These are phyloP conservation scores for Davidsoniella eucalypti DNA, from an alignment of 2,329 filamentous ascomycete genomes.

Conservation along the genomic window DNA sequence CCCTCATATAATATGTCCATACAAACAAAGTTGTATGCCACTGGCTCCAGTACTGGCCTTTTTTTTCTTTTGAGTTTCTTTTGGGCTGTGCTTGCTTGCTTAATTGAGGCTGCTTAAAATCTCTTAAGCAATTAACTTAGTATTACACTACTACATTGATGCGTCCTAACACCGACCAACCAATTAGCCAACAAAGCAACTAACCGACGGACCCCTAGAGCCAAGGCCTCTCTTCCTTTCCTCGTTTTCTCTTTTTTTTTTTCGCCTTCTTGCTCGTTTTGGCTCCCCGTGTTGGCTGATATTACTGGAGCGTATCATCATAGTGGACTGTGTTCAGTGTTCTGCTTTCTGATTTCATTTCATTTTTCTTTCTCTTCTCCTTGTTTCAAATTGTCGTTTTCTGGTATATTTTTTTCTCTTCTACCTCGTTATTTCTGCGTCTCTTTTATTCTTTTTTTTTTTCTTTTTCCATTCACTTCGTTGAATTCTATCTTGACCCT, in stretches of 20 bases:
- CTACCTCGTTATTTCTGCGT: constrained; percentile 16
- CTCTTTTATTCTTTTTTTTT: constrained; percentile 17
- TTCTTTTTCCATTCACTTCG: constrained; percentile 8
- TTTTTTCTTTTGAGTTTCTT: no score
- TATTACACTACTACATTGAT: not conserved
- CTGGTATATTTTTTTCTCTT: constrained; percentile 3
- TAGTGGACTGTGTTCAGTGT: not conserved
- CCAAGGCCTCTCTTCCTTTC: constrained; percentile 10
- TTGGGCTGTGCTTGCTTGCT: no score
- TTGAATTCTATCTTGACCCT: constrained; percentile 8
- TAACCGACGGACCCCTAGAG: constrained; percentile 3
- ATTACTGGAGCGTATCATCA: constrained; percentile 2
- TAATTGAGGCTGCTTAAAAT: no score
- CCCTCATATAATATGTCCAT: no score
- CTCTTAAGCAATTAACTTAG: no score
- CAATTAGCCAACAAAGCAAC: not conserved
- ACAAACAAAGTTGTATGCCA: no score
- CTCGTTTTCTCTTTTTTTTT: constrained; percentile 13
- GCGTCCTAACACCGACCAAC: not conserved
- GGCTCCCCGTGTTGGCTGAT: not conserved
- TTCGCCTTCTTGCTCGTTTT: constrained; percentile 5
- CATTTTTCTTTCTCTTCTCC: constrained; percentile 18
- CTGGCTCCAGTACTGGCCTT: no score
- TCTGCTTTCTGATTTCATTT: constrained; percentile 13
- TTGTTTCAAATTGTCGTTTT: constrained; percentile 5